These are phyloP conservation scores for Mycena polygramma DNA, from an alignment of 768 basidiomycete species.

Conservation along the genomic window DNA sequence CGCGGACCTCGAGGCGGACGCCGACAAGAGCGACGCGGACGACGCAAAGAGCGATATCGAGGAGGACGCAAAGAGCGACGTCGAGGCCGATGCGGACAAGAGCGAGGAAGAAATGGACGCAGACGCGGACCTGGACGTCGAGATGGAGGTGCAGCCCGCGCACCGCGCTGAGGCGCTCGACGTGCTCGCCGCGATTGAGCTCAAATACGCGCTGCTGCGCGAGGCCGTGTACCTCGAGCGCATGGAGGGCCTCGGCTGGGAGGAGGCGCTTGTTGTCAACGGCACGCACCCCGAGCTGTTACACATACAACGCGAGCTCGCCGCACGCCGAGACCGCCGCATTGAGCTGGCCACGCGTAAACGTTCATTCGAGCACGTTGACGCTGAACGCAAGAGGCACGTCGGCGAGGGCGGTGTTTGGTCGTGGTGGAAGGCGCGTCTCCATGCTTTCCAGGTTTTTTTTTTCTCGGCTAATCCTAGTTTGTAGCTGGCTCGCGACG, in stretches of 20 bases:
- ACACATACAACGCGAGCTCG: slow-evolving; percentile 84
- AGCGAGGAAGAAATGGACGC: slow-evolving; percentile 45
- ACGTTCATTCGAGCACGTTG: slow-evolving; percentile 71
- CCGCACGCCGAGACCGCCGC: slow-evolving; percentile 83
- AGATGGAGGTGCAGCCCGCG: slow-evolving; percentile 82
- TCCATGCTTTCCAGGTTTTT: not conserved
- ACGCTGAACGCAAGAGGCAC: slow-evolving; percentile 62
- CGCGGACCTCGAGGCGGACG: slow-evolving; percentile 32
- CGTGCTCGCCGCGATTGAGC: slow-evolving; percentile 88
- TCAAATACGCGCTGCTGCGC: slow-evolving; percentile 90
- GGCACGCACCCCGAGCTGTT: slow-evolving; percentile 89
- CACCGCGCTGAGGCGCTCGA: slow-evolving; percentile 92
- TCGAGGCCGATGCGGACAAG: slow-evolving; percentile 35
- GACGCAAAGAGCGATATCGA: slow-evolving; percentile 40
- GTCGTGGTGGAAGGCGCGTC: slow-evolving; percentile 90
- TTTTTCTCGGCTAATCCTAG: slow-evolving; percentile 13
- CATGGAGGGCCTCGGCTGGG: slow-evolving; percentile 91
- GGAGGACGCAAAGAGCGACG: slow-evolving; percentile 35
- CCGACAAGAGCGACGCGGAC: slow-evolving; percentile 43
- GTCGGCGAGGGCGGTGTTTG: slow-evolving; percentile 84
- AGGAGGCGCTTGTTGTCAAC: slow-evolving; percentile 83
- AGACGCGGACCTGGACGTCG: slow-evolving; percentile 64
- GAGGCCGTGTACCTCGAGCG: slow-evolving; percentile 94
- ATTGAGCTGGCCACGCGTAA: slow-evolving; percentile 84
- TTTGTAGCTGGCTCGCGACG: slow-evolving; percentile 77